These are phyloP conservation scores for Jimgerdemannia lactiflua DNA, from an alignment of 192 early-diverging fungal genomes.

Conservation along the genomic window DNA sequence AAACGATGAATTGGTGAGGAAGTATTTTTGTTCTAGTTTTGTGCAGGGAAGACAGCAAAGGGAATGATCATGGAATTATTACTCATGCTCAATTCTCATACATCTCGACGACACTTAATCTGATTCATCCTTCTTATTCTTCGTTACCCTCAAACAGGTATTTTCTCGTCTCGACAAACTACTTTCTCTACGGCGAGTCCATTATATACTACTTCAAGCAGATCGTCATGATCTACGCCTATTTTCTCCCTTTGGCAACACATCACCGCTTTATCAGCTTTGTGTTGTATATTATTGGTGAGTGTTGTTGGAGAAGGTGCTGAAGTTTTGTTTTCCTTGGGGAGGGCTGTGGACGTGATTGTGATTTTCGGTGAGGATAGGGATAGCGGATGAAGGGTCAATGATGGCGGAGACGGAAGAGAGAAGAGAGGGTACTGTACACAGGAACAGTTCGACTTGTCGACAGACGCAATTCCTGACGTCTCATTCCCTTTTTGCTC, in stretches of 20 bases:
- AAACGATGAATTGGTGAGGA: constrained; percentile 82
- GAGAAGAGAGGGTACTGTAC: no score
- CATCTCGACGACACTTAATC: neutral
- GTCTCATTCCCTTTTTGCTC: neutral
- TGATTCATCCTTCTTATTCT: neutral
- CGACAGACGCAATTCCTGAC: no score
- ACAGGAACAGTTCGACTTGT: no score
- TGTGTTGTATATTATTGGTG: constrained; percentile 80
- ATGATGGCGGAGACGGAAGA: no score
- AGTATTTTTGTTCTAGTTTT: neutral
- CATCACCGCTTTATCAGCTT: constrained; percentile 96
- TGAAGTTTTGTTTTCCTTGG: neutral
- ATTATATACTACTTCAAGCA: constrained; percentile 88
- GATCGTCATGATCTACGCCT: constrained; percentile 80
- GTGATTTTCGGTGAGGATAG: no score
- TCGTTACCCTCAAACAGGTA: constrained; percentile 50
- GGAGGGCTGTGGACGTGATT: no score
- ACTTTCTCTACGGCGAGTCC: constrained; percentile 94
- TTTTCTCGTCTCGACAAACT: constrained; percentile 86
- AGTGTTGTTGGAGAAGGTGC: constrained; percentile 1
- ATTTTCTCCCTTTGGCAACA: constrained; percentile 78
- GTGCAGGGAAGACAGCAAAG: neutral
- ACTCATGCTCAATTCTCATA: no score
- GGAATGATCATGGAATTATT: neutral
- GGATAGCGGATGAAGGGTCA: no score